Base-by-base conservation (phyloP, 2,329 filamentous ascomycete species). In the Sclerotinia nivalis region DNA sequence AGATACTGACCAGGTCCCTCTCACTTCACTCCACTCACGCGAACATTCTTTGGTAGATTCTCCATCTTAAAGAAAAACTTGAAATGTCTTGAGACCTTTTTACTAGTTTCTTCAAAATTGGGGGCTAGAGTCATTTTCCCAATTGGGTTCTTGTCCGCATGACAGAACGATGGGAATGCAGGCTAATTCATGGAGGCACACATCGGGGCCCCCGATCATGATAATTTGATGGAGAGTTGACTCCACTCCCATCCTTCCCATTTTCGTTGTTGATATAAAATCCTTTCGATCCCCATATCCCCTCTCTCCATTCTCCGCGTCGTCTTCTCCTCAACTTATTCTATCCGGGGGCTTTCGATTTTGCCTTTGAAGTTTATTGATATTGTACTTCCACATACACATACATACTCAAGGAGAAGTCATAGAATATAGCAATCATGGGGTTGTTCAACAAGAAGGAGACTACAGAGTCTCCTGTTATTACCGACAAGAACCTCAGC, bases 391-490 rank as follows among this genome's bases (percentile, higher is more conserved):
- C 31, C 12, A 31, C 31, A 47, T 40, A 54, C 25, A 31, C 4
- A 31, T 49, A 47, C 34, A 62, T 9, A 62, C 18, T 25, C 28
- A 13, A 65, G 20, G 4, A 54, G 31, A 40, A 40, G 31, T 25
- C 28, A 40, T 4, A 37, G 22, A 40, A n/a, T 31, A 49, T 3
- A 31, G 22, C 66, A 62, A 34, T 59, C 40, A 72, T 72, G 71
- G 69, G 69, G n/a, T n/a, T 71, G 40, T 72, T 72, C 52, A 69
- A 60, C 37, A 72, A 72, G 37, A 60, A 68, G 56, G 61, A 52
- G 47, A 43, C 49, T 15, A 55, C 49, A 31, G 61, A 64, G 18
- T 31, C 56, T n/a, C 54, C 69, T 43, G n/a, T 58, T 25, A 12
- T 71, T 56, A 47, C 60, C 12, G 69, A 71, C 22, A 72, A 72